Conservation (phyloP, 176 grass and related monocot genomes). For the Aegilops tauschii region DNA sequence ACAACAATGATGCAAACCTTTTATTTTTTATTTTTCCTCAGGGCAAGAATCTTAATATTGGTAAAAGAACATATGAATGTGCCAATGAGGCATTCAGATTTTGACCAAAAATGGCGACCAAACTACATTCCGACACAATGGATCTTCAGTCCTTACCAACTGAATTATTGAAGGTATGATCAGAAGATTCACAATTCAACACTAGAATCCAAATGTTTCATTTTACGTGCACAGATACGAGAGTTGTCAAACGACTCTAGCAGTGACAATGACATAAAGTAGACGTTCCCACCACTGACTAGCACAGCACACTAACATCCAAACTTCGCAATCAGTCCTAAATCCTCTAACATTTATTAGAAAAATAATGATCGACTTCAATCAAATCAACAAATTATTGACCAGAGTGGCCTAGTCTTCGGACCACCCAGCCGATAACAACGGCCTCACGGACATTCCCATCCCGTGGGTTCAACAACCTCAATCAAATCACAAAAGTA, state of each 20-base stretch:
- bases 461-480: conserved; percentile 1
- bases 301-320: conserved; percentile 33
- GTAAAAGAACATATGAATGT: background rate
- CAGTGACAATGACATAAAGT: conserved; percentile 9
- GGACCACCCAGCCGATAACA: conserved; percentile 9
- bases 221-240: conserved; percentile 2
- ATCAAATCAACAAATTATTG: conserved; percentile 23
- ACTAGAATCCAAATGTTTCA: background rate
- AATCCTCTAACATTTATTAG: background rate
- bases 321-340: conserved; percentile 22
- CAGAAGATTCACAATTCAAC: conserved; percentile 18
- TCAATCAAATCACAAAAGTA: conserved; percentile 19
- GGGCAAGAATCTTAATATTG: background rate
- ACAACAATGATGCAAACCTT: background rate
- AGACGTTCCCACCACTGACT: background rate
- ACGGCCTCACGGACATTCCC: background rate
- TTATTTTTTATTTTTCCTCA: background rate
- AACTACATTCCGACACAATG: background rate
- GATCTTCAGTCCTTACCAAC: background rate
- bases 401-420: background rate
- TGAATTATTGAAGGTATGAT: background rate
- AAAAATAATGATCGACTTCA: conserved; percentile 23
- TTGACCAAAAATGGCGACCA: background rate
- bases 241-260: background rate
- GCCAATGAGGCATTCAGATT: background rate